These are phyloP conservation scores for Geotrichum candidum DNA, from an alignment of 1,139 yeast genomes.

Conservation along the genomic window DNA sequence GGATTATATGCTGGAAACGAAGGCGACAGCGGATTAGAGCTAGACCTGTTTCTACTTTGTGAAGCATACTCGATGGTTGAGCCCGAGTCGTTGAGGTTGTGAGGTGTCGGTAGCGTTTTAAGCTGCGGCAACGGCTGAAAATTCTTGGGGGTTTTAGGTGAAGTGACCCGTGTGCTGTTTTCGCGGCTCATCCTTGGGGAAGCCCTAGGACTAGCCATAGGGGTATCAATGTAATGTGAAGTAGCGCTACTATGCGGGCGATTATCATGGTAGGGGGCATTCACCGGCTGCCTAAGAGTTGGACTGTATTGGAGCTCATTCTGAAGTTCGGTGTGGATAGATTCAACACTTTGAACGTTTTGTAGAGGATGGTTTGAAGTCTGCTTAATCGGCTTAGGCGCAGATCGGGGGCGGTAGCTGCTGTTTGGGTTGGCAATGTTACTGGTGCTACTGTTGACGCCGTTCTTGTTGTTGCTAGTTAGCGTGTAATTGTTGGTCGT, in stretches of 20 bases:
- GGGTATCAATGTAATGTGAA: background rate
- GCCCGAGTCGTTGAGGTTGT: constrained; percentile 28
- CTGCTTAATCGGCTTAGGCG: background rate
- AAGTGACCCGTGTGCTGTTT: background rate
- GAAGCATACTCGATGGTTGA: constrained; percentile 31
- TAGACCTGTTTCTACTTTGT: constrained; percentile 22
- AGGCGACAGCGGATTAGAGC: background rate
- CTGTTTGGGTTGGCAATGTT: background rate
- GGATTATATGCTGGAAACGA: constrained; percentile 21
- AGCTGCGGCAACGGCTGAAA: constrained; percentile 18
- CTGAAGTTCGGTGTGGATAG: constrained; percentile 1
- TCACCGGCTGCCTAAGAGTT: background rate
- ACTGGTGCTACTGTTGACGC: background rate
- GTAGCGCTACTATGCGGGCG: background rate
- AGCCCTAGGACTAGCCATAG: background rate
- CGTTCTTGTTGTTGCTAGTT: no score
- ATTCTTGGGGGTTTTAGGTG: background rate
- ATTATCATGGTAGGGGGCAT: background rate
- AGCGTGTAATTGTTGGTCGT: background rate
- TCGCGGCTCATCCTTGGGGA: background rate
- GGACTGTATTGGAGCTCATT: background rate
- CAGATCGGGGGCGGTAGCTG: background rate
- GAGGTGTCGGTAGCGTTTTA: constrained; percentile 32
- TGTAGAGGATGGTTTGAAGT: constrained; percentile 2
- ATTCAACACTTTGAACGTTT: background rate